Evolutionary conservation across 306 rosid genomes (phyloP).

Genomic region (Castanea sativa): DNA sequence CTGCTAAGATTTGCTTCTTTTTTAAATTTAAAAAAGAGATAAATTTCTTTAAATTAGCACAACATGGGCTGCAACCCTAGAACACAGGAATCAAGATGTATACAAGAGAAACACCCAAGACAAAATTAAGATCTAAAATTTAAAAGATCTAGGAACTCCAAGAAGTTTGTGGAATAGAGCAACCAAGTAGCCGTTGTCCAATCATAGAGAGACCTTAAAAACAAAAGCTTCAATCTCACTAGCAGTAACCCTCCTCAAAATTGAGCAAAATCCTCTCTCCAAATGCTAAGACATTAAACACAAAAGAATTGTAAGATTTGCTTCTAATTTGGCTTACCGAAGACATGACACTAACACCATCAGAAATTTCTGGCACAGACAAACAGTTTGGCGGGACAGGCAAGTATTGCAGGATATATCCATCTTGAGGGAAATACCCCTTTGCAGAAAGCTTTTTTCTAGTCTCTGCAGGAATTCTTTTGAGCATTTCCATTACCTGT

Average conservation of each 20-base stretch:
- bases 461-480: constrained; percentile 63
- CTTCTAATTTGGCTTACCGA: constrained; percentile 51
- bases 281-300: too few relatives aligned
- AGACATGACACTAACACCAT: constrained; percentile 84
- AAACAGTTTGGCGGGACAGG: constrained; percentile 97
- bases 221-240: too few relatives aligned
- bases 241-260: too few relatives aligned
- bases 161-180: too few relatives aligned
- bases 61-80: too few relatives aligned
- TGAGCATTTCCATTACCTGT: constrained; percentile 75
- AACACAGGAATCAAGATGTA: neutral
- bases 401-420: constrained; percentile 63
- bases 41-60: too few relatives aligned
- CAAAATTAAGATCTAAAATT: too few relatives aligned
- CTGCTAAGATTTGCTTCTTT: too few relatives aligned
- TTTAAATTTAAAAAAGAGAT: too few relatives aligned
- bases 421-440: constrained; percentile 90
- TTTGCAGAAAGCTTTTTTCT: constrained; percentile 63
- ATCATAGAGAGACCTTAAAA: too few relatives aligned
- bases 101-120: neutral
- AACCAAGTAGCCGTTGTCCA: constrained; percentile 2
- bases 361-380: constrained; percentile 92
- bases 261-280: too few relatives aligned
- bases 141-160: too few relatives aligned
- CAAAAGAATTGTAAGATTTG: neutral